These are phyloP conservation scores for Ophidiomyces ophidiicola DNA, from an alignment of 2,329 filamentous ascomycete genomes.

Conservation along the genomic window DNA sequence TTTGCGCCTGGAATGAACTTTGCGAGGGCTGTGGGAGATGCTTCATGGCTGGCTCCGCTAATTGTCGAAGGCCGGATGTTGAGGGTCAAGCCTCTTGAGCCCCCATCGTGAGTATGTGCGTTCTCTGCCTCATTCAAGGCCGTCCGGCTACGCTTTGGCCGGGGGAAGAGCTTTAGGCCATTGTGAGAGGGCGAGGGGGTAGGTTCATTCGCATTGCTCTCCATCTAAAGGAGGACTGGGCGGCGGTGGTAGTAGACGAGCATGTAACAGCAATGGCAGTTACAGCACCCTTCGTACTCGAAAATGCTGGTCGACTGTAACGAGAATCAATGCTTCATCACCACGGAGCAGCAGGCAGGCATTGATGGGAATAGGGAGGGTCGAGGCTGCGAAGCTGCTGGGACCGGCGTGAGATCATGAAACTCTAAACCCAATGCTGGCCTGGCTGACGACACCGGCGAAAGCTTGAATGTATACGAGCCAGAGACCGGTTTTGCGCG, in stretches of 20 bases:
- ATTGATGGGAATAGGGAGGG: background rate
- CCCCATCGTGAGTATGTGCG: slow-evolving; percentile 19
- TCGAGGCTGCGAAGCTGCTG: slow-evolving; percentile 1
- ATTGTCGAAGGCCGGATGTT: slow-evolving; percentile 27
- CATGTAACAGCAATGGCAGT: background rate
- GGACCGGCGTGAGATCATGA: no score
- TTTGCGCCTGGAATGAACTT: slow-evolving; percentile 36
- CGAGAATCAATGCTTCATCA: background rate
- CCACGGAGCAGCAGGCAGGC: background rate
- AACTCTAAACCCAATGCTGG: no score
- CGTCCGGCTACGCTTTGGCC: slow-evolving; percentile 28
- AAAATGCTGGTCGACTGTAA: background rate
- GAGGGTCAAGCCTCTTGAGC: slow-evolving; percentile 26
- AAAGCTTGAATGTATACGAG: no score
- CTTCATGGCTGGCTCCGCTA: slow-evolving; percentile 28
- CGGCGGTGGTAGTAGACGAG: background rate
- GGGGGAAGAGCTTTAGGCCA: slow-evolving; percentile 27
- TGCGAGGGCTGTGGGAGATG: slow-evolving; percentile 38
- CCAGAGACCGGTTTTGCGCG: no score
- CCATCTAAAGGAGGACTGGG: slow-evolving; percentile 20
- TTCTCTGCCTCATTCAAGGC: slow-evolving; percentile 26
- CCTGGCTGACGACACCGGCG: no score
- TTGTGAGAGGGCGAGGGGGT: slow-evolving; percentile 22
- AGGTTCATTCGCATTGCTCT: slow-evolving; percentile 22
- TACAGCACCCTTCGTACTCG: no score